Conservation (phyloP, 345 rosid species). For the Euphorbia peplus region DNA sequence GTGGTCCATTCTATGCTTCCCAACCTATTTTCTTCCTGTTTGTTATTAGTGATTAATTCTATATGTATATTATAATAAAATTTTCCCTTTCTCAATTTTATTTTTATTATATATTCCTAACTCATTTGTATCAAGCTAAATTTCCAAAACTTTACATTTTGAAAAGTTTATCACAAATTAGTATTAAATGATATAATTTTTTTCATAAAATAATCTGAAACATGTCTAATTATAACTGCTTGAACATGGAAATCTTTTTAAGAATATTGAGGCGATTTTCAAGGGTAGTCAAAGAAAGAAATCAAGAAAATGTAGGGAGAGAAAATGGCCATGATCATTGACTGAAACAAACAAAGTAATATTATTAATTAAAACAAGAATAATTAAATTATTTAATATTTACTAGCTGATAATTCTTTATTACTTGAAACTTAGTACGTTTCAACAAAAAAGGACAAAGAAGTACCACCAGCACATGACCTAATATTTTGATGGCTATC, state of each 20-base stretch:
- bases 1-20: conserved; percentile 8
- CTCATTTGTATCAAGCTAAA: no score
- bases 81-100: not conserved
- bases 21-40: not conserved
- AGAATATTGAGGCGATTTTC: no score
- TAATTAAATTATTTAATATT: conserved; percentile 6
- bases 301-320: not conserved
- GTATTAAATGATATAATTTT: no score
- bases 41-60: not conserved
- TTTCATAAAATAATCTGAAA: not conserved
- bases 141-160: no score
- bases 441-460: conserved; percentile 30
- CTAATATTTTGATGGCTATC: conserved; percentile 16
- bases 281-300: not conserved
- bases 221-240: not conserved
- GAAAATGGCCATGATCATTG: not conserved
- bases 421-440: conserved; percentile 1
- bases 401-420: conserved; percentile 8
- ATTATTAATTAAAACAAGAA: not conserved
- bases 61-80: not conserved
- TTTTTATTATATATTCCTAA: not conserved
- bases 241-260: not conserved
- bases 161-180: no score
- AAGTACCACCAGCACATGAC: conserved; percentile 22
- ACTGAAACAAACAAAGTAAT: not conserved